Conservation (phyloP, 2,329 filamentous ascomycete genomes). For the Trichoderma gracile region DNA sequence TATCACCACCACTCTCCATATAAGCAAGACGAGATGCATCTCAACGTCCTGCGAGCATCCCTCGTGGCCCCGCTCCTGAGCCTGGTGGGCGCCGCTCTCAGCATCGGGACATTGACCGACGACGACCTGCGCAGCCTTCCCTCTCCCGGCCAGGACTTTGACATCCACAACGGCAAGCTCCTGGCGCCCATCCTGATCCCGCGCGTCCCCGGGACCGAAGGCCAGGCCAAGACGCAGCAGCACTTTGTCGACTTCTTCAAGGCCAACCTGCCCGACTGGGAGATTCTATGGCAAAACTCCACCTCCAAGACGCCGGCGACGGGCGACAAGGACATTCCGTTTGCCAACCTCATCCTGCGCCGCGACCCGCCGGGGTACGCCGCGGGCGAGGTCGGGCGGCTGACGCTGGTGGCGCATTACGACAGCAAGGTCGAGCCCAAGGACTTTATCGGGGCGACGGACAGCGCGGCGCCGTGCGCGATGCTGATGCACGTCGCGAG, state of each 20-base stretch:
- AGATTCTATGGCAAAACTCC: conserved; percentile 83
- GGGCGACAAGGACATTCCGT: conserved; percentile 70
- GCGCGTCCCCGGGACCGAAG: conserved; percentile 83
- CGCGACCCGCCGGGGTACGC: conserved; percentile 83
- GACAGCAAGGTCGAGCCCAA: conserved; percentile 78
- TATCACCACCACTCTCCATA: neutral
- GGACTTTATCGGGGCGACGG: conserved; percentile 90
- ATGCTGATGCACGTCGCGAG: conserved; percentile 86
- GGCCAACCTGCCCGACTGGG: conserved; percentile 74
- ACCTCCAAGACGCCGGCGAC: conserved; percentile 78
- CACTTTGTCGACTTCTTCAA: conserved; percentile 86
- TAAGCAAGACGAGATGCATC: conserved; percentile 26
- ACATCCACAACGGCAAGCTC: conserved; percentile 72
- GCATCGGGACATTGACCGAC: conserved; percentile 66
- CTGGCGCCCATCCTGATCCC: conserved; percentile 85
- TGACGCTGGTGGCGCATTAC: conserved; percentile 92
- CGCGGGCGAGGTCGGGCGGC: conserved; percentile 71
- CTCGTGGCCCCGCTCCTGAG: conserved; percentile 23
- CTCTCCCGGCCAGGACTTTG: conserved; percentile 71
- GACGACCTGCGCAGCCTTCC: conserved; percentile 71
- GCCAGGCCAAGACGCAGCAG: conserved; percentile 68
- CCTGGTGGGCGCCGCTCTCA: conserved; percentile 34
- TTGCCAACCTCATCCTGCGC: conserved; percentile 81
- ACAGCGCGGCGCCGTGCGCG: conserved; percentile 91
- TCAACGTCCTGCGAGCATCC: conserved; percentile 11